These are phyloP conservation scores for Musa beccarii DNA, from an alignment of 176 grass and related monocot species.

Conservation along the genomic window DNA sequence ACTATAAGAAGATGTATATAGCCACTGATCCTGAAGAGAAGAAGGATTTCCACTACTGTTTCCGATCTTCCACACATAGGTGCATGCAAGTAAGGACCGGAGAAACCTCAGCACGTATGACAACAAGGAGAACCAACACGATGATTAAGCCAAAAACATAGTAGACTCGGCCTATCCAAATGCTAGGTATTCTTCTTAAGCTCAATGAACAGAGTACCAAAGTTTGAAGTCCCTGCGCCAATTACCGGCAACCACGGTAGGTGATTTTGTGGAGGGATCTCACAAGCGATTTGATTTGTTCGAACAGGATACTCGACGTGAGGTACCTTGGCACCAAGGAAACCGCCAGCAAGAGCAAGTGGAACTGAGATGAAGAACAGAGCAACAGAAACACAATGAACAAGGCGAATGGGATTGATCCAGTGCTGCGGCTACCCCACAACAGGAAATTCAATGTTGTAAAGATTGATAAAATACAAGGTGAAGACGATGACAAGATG, in stretches of 20 bases:
- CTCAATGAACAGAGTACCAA: slow-evolving; percentile 74
- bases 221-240: slow-evolving; percentile 36
- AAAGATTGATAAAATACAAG: slow-evolving; percentile 28
- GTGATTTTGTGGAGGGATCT: slow-evolving; percentile 30
- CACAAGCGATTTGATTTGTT: slow-evolving; percentile 37
- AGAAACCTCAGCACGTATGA: slow-evolving; percentile 54
- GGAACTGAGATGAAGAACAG: slow-evolving; percentile 60
- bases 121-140: slow-evolving; percentile 44
- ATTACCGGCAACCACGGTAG: slow-evolving; percentile 45
- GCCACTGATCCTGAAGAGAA: slow-evolving; percentile 63
- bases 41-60: slow-evolving; percentile 72
- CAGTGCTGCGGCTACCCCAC: slow-evolving; percentile 57
- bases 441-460: slow-evolving; percentile 48
- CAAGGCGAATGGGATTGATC: slow-evolving; percentile 34
- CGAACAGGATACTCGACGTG: slow-evolving; percentile 46
- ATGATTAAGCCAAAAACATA: slow-evolving; percentile 70
- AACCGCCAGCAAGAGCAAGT: slow-evolving; percentile 40
- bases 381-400: slow-evolving; percentile 36
- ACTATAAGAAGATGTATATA: slow-evolving; percentile 38
- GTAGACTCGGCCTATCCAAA: slow-evolving; percentile 61
- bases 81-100: slow-evolving; percentile 53
- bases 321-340: slow-evolving; percentile 24
- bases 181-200: slow-evolving; percentile 68
- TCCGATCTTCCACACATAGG: slow-evolving; percentile 51
- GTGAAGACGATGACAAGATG: too few relatives aligned